These are phyloP conservation scores for Komagataella pastoris DNA, from an alignment of 805 yeast species.

Conservation along the genomic window DNA sequence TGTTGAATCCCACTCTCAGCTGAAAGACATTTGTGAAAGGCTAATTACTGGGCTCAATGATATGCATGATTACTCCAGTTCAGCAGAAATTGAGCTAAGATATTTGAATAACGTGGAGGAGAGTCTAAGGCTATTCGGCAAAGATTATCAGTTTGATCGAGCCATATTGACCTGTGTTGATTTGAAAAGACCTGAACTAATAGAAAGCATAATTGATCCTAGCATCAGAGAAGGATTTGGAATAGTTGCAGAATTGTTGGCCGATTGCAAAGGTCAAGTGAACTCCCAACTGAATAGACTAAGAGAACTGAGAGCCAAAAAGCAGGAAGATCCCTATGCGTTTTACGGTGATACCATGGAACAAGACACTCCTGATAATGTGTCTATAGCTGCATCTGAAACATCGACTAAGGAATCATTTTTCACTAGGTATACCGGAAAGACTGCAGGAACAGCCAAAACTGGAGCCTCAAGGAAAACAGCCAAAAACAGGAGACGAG, in stretches of 20 bases:
- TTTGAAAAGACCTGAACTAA: constrained; percentile 27
- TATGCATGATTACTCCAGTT: constrained; percentile 62
- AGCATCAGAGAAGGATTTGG: constrained; percentile 84
- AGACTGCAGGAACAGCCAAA: constrained; percentile 89
- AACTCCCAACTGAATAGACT: constrained; percentile 73
- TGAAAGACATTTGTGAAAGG: constrained; percentile 37
- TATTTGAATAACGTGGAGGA: constrained; percentile 48
- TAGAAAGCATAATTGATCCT: constrained; percentile 52
- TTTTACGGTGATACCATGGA: constrained; percentile 60
- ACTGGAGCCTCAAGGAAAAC: constrained; percentile 94
- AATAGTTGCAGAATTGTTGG: constrained; percentile 69
- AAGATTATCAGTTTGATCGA: constrained; percentile 58
- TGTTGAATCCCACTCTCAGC: constrained; percentile 22
- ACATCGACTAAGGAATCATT: constrained; percentile 87
- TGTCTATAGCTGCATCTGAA: constrained; percentile 89
- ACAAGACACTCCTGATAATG: constrained; percentile 79
- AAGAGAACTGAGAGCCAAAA: constrained; percentile 75
- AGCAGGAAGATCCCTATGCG: constrained; percentile 71
- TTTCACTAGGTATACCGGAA: constrained; percentile 93
- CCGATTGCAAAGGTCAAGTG: constrained; percentile 86
- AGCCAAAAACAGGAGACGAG: constrained; percentile 83
- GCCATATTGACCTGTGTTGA: constrained; percentile 57
- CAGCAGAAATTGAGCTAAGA: constrained; percentile 61
- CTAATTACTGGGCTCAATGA: constrained; percentile 49
- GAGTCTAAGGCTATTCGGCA: constrained; percentile 59